phyloP scores from a whole-genome alignment of 2,329 filamentous ascomycete genomes.

The Exophiala alcalophila region DNA sequence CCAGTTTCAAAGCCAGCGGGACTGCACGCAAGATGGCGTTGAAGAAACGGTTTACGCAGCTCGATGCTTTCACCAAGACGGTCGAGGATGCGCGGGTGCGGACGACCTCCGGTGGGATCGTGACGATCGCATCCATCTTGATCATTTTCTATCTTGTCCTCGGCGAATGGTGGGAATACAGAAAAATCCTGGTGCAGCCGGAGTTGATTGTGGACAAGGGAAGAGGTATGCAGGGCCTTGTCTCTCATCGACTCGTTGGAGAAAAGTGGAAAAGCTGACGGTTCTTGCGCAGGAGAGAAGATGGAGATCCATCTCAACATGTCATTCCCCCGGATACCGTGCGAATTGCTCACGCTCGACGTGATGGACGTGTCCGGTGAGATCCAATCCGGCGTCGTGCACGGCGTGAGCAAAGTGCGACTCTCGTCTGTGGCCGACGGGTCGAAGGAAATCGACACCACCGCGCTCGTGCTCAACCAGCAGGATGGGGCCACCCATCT shows the following conservation, averaged over 20 bases:
- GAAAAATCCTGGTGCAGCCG: constrained; percentile 78
- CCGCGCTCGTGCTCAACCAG: constrained; percentile 65
- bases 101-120: constrained; percentile 90
- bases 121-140: constrained; percentile 86
- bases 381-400: constrained; percentile 88
- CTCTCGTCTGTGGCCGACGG: constrained; percentile 70
- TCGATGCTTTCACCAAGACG: constrained; percentile 98
- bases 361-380: constrained; percentile 99
- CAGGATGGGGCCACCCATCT: constrained; percentile 73
- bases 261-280: neutral
- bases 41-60: constrained; percentile 91
- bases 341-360: constrained; percentile 91
- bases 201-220: constrained; percentile 96
- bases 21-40: constrained; percentile 64
- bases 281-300: constrained; percentile 66
- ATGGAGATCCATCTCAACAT: constrained; percentile 99
- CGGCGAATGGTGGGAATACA: constrained; percentile 96
- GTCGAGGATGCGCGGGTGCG: constrained; percentile 96
- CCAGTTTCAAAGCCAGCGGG: no score
- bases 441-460: constrained; percentile 69
- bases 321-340: constrained; percentile 89
- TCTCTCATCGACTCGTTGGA: neutral
- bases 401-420: constrained; percentile 88
- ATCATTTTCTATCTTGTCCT: constrained; percentile 84
- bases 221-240: constrained; percentile 62